Evolutionary conservation across 306 rosid species (phyloP).

Genomic region (Parietaria judaica): DNA sequence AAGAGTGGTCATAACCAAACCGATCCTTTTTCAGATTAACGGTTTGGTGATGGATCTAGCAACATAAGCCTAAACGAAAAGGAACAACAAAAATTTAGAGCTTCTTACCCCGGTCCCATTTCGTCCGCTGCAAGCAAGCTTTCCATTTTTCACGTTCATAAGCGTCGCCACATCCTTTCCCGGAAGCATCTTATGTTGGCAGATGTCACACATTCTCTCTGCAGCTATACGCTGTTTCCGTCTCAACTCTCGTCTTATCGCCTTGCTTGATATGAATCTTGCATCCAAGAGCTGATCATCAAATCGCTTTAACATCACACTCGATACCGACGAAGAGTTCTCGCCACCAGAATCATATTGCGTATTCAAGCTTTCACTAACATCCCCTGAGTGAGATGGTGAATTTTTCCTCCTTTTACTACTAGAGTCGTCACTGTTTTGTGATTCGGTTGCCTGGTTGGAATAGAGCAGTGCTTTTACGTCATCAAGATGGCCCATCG

Average conservation of each 20-base stretch:
- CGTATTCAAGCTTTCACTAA: slow-evolving; percentile 34
- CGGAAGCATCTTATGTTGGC: slow-evolving; percentile 90
- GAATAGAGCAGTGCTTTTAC: slow-evolving; percentile 40
- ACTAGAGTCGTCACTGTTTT: slow-evolving; percentile 23
- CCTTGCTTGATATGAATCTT: slow-evolving; percentile 49
- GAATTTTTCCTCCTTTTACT: slow-evolving; percentile 53
- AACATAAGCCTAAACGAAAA: neutral
- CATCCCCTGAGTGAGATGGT: slow-evolving; percentile 50
- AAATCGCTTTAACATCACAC: slow-evolving; percentile 30
- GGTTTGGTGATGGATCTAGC: slow-evolving; percentile 11
- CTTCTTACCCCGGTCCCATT: slow-evolving; percentile 69
- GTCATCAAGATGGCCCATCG: slow-evolving; percentile 47
- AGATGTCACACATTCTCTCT: slow-evolving; percentile 76
- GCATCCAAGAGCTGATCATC: slow-evolving; percentile 48
- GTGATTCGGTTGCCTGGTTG: slow-evolving; percentile 30
- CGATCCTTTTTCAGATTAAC: too few species aligned
- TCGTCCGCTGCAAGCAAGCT: slow-evolving; percentile 79
- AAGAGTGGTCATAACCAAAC: too few species aligned
- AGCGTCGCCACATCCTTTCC: slow-evolving; percentile 89
- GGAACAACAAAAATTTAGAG: slow-evolving; percentile 9
- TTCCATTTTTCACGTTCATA: slow-evolving; percentile 63
- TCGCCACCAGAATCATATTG: slow-evolving; percentile 59
- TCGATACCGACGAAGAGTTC: slow-evolving; percentile 42
- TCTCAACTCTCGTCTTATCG: slow-evolving; percentile 67
- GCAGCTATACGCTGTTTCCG: slow-evolving; percentile 63